Percentiles rank a stretch among this genome's conserved stretches.
Evolutionary conservation across 2,329 filamentous ascomycete species (phyloP).

Genomic region (Fusarium phyllophilum): DNA sequence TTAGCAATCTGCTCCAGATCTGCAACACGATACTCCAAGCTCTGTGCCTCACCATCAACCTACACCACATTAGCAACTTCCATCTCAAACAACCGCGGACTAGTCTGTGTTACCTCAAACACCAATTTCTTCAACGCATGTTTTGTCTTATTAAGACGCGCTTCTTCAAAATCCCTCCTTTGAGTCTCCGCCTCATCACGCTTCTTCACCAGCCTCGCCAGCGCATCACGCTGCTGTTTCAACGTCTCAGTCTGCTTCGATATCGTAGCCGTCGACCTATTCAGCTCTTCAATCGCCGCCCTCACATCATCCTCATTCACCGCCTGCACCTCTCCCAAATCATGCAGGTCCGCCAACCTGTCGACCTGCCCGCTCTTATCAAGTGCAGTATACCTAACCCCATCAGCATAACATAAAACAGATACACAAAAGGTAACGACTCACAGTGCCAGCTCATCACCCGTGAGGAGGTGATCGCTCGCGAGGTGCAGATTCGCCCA

Average conservation of each 20-base stretch:
- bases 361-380: slow-evolving; percentile 61
- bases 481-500: slow-evolving; percentile 63
- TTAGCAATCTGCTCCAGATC: slow-evolving; percentile 64
- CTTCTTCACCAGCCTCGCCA: slow-evolving; percentile 62
- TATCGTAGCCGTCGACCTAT: slow-evolving; percentile 71
- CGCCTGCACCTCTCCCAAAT: slow-evolving; percentile 60
- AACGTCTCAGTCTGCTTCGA: slow-evolving; percentile 71
- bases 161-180: slow-evolving; percentile 45
- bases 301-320: slow-evolving; percentile 69
- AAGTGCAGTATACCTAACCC: slow-evolving; percentile 60
- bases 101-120: slow-evolving; percentile 50
- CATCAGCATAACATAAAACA: slow-evolving; percentile 18
- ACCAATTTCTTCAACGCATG: slow-evolving; percentile 54
- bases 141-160: slow-evolving; percentile 46
- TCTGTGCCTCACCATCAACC: slow-evolving; percentile 61
- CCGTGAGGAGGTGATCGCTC: slow-evolving; percentile 62
- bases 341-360: slow-evolving; percentile 55
- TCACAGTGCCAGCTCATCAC: slow-evolving; percentile 65
- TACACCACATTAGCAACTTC: slow-evolving; percentile 38
- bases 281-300: slow-evolving; percentile 70
- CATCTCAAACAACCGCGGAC: not conserved
- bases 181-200: slow-evolving; percentile 45
- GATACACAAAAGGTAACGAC: slow-evolving; percentile 32
- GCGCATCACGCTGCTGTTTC: slow-evolving; percentile 69
- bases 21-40: slow-evolving; percentile 56